phyloP scores from a whole-genome alignment of 2,329 filamentous ascomycete species.

The Fonsecaea multimorphosa region DNA sequence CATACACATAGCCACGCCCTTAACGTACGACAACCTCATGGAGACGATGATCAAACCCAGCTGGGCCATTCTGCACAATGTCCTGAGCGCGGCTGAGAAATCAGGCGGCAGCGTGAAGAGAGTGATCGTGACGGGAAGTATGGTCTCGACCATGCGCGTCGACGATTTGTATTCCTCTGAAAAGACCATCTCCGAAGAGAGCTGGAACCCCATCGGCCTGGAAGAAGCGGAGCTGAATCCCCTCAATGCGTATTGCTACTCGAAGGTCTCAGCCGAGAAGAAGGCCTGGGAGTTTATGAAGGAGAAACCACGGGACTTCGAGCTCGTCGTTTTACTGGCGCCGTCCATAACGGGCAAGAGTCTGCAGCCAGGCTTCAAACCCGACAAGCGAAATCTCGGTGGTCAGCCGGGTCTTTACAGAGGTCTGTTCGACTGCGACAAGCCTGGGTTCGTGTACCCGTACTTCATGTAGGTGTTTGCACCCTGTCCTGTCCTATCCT shows the following conservation, averaged over 20 bases:
- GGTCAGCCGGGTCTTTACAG: conserved; percentile 22
- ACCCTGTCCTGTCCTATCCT: no score
- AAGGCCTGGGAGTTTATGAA: conserved; percentile 24
- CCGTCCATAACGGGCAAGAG: conserved; percentile 21
- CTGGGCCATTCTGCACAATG: conserved; percentile 20
- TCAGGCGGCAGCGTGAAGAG: conserved; percentile 7
- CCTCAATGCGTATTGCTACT: conserved; percentile 21
- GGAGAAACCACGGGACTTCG: conserved; percentile 8
- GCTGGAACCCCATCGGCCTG: conserved; percentile 20
- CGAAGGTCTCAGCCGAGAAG: conserved; percentile 21
- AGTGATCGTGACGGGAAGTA: conserved; percentile 24
- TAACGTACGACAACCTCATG: conserved; percentile 21
- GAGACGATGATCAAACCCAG: conserved; percentile 21
- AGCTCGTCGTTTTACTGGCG: conserved; percentile 20
- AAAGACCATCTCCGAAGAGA: conserved; percentile 4
- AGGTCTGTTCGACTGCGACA: conserved; percentile 20
- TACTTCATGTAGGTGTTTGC: conserved; percentile 19
- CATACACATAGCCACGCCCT: conserved; percentile 24
- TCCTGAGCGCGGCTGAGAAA: conserved; percentile 15
- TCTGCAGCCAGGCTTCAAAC: conserved; percentile 17
- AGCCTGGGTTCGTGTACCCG: conserved; percentile 20
- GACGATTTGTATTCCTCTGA: conserved; percentile 12
- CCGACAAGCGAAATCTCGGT: conserved; percentile 13
- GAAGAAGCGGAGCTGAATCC: conserved; percentile 19
- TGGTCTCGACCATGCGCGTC: conserved; percentile 14